Evolutionary conservation across 2,329 filamentous ascomycete species (phyloP).

Genomic region (Thelonectria rubi): DNA sequence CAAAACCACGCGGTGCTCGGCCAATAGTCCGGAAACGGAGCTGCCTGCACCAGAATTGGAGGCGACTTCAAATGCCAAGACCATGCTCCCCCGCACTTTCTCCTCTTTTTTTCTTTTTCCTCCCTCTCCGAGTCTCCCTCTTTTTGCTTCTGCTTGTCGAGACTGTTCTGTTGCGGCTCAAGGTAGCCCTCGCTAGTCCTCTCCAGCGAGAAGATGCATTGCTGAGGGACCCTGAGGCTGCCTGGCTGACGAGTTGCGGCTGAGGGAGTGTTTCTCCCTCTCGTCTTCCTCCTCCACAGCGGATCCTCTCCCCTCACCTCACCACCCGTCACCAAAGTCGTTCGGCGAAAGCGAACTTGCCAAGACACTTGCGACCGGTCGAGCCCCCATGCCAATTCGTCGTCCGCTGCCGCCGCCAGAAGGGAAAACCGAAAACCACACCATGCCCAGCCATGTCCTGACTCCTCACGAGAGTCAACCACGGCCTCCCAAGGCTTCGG

Average conservation of each 20-base stretch:
- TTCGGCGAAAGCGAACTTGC: constrained; percentile 28
- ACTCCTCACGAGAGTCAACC: not conserved
- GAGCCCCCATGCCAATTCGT: constrained; percentile 10
- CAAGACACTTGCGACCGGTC: constrained; percentile 24
- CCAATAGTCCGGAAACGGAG: constrained; percentile 17
- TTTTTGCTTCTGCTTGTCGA: constrained; percentile 7
- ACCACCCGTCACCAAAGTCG: constrained; percentile 11
- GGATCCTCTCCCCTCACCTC: constrained; percentile 12
- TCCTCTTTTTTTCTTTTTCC: constrained; percentile 3
- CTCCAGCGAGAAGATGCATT: not conserved
- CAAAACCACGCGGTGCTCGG: constrained; percentile 20
- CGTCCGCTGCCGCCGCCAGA: constrained; percentile 1
- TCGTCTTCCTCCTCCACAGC: constrained; percentile 24
- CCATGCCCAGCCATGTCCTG: not conserved
- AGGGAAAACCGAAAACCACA: not conserved
- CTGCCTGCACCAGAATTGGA: constrained; percentile 13
- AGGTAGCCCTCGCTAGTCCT: not conserved
- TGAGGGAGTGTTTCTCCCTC: not conserved
- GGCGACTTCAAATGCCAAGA: constrained; percentile 2
- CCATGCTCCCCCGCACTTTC: constrained; percentile 30
- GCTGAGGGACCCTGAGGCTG: not conserved
- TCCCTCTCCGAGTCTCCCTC: constrained; percentile 23
- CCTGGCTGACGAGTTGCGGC: not conserved
- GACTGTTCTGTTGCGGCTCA: not conserved
- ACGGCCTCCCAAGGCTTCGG: not conserved